Base-by-base conservation (phyloP, 129 eudicot species). In the Ambrosia artemisiifolia region DNA sequence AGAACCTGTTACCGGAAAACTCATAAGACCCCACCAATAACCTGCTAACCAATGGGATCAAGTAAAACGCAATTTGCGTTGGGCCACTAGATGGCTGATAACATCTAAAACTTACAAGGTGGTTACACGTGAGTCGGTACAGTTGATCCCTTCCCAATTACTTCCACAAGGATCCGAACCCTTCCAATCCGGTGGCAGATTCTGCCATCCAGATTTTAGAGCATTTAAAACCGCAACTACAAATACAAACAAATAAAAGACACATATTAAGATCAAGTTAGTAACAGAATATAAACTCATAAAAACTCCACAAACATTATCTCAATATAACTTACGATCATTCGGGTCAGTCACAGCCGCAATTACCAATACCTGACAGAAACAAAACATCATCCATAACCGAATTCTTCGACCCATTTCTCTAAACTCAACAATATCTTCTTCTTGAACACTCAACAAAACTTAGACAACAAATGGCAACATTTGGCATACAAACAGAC, bases 131-230 rank as follows among this genome's bases (percentile, higher is more conserved):
- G 91, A 78, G 69, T 73, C 72, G 8, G 75, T 83, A 75, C 99
- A 94, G 43, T 44, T 77, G 72, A 94, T 71, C 69, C 99, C 99
- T 20, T 82, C 96, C 97, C 99, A 94, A 2, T 73, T 70, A 65
- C 80, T 70, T 53, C 83, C 91, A 71, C 99, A 94, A 30, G 99
- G 99, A 86, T 94, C 97, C 57, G 74, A 49, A 13, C 96, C 97
- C 9, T 6, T 82, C 99, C 99, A 94, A 65, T 78, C 82, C 12
- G 91, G 88, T 64, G 99, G 99, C 40, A 87, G 51, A 63, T 94
- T 90, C 59, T 55, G 50, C 99, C 97, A 94, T 65, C 81, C 83
- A 24, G 85, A 76, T 80, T 73, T 82, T n/a, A 94, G 72, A 8
- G 97, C 86, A 42, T n/a, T 70, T 35, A 88, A 63, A 51, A 71